A percentile compares a stretch with the other conserved stretches of the same genome.
phyloP scores from a whole-genome alignment of 2,329 filamentous ascomycete genomes.

The Xylariaceae sp. region DNA sequence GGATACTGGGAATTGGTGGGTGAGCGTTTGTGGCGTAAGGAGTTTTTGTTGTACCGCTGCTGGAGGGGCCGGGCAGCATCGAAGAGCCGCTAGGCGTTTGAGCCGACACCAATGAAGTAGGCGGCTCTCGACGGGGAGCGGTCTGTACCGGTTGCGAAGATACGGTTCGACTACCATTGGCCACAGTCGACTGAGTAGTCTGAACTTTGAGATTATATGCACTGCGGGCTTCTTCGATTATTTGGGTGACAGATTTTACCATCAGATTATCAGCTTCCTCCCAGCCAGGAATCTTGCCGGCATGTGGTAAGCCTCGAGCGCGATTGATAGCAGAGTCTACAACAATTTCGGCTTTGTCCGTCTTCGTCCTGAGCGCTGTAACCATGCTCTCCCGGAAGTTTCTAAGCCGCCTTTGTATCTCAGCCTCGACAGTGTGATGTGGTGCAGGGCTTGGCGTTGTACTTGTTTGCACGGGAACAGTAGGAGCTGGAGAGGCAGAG shows the following conservation, averaged over 20 bases:
- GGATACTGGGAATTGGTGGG: background rate
- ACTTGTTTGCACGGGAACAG: constrained; percentile 20
- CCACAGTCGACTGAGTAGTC: constrained; percentile 14
- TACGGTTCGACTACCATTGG: constrained; percentile 12
- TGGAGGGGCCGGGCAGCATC: constrained; percentile 11
- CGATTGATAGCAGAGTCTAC: constrained; percentile 32
- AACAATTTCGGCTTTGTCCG: constrained; percentile 29
- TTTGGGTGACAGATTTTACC: constrained; percentile 29
- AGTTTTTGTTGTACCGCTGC: constrained; percentile 7
- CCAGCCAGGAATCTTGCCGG: constrained; percentile 27
- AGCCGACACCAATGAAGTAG: constrained; percentile 23
- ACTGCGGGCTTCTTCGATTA: constrained; percentile 29
- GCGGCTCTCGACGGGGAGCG: constrained; percentile 18
- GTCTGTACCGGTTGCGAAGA: constrained; percentile 19
- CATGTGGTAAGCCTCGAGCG: constrained; percentile 29
- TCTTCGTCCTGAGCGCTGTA: constrained; percentile 27
- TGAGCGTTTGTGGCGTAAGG: constrained; percentile 6
- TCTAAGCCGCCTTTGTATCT: constrained; percentile 29
- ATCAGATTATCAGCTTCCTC: constrained; percentile 31
- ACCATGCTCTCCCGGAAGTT: constrained; percentile 31
- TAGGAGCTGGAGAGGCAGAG: constrained; percentile 24
- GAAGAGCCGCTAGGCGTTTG: constrained; percentile 14
- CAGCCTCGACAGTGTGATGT: constrained; percentile 23
- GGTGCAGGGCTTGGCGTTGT: constrained; percentile 27
- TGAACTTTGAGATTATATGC: constrained; percentile 22